Evolutionary conservation across 345 rosid species (phyloP).

Genomic region (Hirschfeldia incana): DNA sequence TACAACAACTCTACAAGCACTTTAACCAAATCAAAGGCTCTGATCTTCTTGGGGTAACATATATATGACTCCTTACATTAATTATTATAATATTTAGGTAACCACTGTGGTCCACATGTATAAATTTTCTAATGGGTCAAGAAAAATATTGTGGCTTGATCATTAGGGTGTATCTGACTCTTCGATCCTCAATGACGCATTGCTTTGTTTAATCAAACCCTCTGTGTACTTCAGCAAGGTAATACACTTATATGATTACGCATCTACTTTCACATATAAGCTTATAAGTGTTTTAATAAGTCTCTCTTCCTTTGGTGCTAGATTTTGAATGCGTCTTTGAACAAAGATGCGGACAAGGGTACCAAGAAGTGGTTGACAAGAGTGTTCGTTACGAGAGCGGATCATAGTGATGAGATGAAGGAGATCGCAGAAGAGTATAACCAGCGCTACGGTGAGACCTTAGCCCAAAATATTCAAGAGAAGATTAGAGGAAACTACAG

Average conservation of each 20-base stretch:
- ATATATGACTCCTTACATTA: background rate
- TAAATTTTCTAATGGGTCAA: conserved; percentile 4
- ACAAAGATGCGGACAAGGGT: conserved; percentile 48
- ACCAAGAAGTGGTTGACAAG: conserved; percentile 67
- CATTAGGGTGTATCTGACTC: conserved; percentile 56
- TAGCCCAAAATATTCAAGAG: conserved; percentile 51
- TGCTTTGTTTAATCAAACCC: conserved; percentile 68
- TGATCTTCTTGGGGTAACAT: conserved; percentile 52
- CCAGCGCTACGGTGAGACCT: conserved; percentile 46
- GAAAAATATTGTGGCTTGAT: conserved; percentile 15
- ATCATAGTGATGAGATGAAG: conserved; percentile 51
- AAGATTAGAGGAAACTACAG: conserved; percentile 71
- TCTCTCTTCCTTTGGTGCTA: conserved; percentile 21
- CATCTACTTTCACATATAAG: background rate
- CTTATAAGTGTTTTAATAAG: background rate
- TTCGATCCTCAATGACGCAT: conserved; percentile 46
- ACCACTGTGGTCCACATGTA: background rate
- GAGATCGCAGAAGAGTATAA: conserved; percentile 53
- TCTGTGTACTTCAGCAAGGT: conserved; percentile 71
- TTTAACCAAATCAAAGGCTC: conserved; percentile 54
- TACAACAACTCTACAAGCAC: conserved; percentile 48
- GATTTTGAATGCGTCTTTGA: conserved; percentile 66
- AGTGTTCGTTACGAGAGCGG: conserved; percentile 72
- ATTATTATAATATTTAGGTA: background rate
- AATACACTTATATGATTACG: background rate